A percentile compares a stretch with the other conserved stretches of the same genome.
phyloP scores from a whole-genome alignment of 2,329 filamentous ascomycete genomes.

The Xylariales sp. region DNA sequence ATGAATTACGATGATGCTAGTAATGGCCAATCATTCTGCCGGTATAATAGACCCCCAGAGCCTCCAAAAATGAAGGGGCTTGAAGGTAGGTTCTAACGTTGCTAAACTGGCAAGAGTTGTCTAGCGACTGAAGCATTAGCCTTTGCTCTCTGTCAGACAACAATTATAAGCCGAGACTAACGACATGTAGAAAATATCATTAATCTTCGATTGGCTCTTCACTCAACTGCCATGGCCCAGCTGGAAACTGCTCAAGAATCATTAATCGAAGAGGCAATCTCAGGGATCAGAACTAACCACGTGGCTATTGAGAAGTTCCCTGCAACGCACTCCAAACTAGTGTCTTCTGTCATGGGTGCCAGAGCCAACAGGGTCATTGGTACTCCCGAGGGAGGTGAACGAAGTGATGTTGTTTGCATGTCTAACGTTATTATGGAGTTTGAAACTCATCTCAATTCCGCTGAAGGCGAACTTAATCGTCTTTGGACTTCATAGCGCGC shows the following conservation, averaged over 20 bases:
- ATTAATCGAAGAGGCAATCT: slow-evolving; percentile 9
- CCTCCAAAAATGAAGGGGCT: not conserved
- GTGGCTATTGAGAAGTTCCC: slow-evolving; percentile 9
- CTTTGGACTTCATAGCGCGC: slow-evolving; percentile 20
- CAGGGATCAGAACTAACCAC: slow-evolving; percentile 14
- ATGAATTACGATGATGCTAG: too few species aligned
- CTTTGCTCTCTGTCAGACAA: too few species aligned
- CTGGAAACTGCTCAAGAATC: slow-evolving; percentile 14
- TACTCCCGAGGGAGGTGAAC: slow-evolving; percentile 11
- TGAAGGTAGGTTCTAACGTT: not conserved
- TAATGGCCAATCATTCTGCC: too few species aligned
- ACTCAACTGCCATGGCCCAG: slow-evolving; percentile 15
- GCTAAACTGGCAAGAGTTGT: too few species aligned
- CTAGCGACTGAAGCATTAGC: too few species aligned
- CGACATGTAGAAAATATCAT: slow-evolving; percentile 18
- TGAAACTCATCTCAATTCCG: slow-evolving; percentile 9
- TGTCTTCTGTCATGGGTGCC: slow-evolving; percentile 12
- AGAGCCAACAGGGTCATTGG: slow-evolving; percentile 17
- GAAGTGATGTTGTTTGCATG: slow-evolving; percentile 7
- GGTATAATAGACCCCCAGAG: too few species aligned
- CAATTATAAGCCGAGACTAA: too few species aligned
- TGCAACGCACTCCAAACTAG: slow-evolving; percentile 10
- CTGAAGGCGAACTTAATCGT: slow-evolving; percentile 12
- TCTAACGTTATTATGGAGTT: slow-evolving; percentile 1
- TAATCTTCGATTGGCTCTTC: slow-evolving; percentile 18